These are phyloP conservation scores for Botrytis squamosa DNA, from an alignment of 2,329 filamentous ascomycete genomes.

Conservation along the genomic window DNA sequence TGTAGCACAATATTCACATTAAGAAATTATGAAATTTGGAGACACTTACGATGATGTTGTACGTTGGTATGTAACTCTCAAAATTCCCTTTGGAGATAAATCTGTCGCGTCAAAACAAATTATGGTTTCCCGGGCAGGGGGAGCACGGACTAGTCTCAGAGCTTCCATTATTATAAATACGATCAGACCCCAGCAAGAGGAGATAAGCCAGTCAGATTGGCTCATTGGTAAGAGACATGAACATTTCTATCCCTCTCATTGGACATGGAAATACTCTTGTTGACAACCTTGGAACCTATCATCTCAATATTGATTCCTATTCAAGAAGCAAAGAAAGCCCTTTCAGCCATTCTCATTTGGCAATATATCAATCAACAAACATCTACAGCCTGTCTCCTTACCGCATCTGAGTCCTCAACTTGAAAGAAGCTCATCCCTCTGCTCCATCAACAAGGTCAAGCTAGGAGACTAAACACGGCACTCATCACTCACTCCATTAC, in stretches of 20 bases:
- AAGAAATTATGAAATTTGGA: constrained; percentile 7
- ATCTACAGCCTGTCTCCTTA: background rate
- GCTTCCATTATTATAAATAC: constrained; percentile 11
- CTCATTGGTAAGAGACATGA: background rate
- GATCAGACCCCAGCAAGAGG: background rate
- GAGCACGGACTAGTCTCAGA: constrained; percentile 8
- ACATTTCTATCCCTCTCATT: background rate
- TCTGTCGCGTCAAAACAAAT: constrained; percentile 22
- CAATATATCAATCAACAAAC: background rate
- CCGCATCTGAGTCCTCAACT: background rate
- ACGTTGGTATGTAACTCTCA: constrained; percentile 5
- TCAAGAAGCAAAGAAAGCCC: background rate
- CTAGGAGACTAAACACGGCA: background rate
- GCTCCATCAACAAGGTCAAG: background rate
- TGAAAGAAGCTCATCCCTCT: background rate
- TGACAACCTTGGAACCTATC: background rate
- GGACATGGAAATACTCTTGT: background rate
- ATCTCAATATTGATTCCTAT: background rate
- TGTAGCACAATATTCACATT: constrained; percentile 1
- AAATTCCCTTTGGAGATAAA: constrained; percentile 12
- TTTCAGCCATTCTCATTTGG: background rate
- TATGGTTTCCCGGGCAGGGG: constrained; percentile 19
- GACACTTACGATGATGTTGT: constrained; percentile 16
- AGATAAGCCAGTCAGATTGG: constrained; percentile 1
- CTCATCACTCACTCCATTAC: background rate